Conservation (phyloP, 139 green algal species). For the Micractinium conductrix region DNA sequence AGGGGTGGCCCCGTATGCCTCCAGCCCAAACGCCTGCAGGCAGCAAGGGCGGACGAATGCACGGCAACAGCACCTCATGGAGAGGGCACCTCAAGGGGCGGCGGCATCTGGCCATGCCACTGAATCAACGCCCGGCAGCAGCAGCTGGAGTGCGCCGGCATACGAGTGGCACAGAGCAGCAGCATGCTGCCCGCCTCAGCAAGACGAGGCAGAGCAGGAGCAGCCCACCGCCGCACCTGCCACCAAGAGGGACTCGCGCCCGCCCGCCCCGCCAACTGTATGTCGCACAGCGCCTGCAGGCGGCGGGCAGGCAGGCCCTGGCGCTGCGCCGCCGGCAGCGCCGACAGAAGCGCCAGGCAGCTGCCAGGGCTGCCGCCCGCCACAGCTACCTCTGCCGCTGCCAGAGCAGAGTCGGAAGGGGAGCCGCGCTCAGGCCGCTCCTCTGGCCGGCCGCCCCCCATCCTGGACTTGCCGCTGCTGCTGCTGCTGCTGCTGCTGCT, state of each 20-base stretch:
- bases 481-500: neutral
- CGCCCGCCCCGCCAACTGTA: neutral
- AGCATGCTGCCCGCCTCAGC: too few relatives aligned
- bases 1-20: neutral
- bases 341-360: neutral
- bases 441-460: too few relatives aligned
- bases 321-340: neutral
- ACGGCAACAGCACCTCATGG: too few relatives aligned
- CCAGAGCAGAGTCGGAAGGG: too few relatives aligned
- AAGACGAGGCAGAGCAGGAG: too few relatives aligned
- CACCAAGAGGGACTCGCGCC: neutral
- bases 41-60: neutral
- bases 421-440: too few relatives aligned
- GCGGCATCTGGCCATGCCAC: too few relatives aligned
- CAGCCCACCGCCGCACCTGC: neutral
- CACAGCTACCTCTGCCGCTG: neutral
- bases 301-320: conserved; percentile 1
- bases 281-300: conserved; percentile 27
- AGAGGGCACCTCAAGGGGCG: too few relatives aligned
- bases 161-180: too few relatives aligned
- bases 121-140: too few relatives aligned
- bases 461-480: neutral
- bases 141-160: too few relatives aligned
- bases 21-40: conserved; percentile 10
- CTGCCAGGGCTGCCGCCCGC: neutral